These are phyloP conservation scores for Jackrogersella multiformis DNA, from an alignment of 495 filamentous ascomycete species.

Conservation along the genomic window DNA sequence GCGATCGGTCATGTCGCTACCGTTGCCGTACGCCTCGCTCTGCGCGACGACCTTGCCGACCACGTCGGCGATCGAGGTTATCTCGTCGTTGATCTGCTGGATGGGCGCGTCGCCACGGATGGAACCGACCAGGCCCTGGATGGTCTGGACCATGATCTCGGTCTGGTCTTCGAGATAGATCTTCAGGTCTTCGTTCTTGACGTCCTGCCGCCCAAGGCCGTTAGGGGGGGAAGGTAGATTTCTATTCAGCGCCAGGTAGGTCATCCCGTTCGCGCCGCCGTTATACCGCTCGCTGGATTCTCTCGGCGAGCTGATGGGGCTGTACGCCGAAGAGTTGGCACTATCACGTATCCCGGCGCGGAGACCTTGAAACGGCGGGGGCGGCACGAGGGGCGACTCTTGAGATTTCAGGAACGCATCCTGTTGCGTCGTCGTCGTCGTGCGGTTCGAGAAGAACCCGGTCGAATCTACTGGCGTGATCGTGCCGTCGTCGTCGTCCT, in stretches of 20 bases:
- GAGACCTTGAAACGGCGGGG: constrained; percentile 62
- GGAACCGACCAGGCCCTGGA: constrained; percentile 80
- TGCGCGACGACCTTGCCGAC: constrained; percentile 74
- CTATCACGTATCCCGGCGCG: constrained; percentile 51
- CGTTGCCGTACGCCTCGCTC: constrained; percentile 68
- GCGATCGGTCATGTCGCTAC: constrained; percentile 68
- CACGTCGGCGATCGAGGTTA: constrained; percentile 73
- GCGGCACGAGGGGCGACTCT: constrained; percentile 49
- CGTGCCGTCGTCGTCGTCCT: constrained; percentile 75
- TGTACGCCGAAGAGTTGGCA: constrained; percentile 64
- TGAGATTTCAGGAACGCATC: constrained; percentile 42
- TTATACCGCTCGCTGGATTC: constrained; percentile 55
- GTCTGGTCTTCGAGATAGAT: constrained; percentile 88
- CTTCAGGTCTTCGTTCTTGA: constrained; percentile 75
- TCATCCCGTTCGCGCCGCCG: constrained; percentile 44
- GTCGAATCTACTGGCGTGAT: constrained; percentile 62
- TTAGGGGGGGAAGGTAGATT: constrained; percentile 48
- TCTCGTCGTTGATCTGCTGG: constrained; percentile 71
- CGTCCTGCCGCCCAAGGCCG: constrained; percentile 47
- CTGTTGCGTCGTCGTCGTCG: constrained; percentile 47
- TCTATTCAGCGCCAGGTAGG: constrained; percentile 50
- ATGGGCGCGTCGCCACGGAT: constrained; percentile 77
- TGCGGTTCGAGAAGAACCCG: constrained; percentile 61
- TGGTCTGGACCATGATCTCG: constrained; percentile 78
- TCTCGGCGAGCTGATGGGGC: constrained; percentile 62